Base-by-base conservation (phyloP, 257 asterid genomes). In the Fraxinus excelsior region DNA sequence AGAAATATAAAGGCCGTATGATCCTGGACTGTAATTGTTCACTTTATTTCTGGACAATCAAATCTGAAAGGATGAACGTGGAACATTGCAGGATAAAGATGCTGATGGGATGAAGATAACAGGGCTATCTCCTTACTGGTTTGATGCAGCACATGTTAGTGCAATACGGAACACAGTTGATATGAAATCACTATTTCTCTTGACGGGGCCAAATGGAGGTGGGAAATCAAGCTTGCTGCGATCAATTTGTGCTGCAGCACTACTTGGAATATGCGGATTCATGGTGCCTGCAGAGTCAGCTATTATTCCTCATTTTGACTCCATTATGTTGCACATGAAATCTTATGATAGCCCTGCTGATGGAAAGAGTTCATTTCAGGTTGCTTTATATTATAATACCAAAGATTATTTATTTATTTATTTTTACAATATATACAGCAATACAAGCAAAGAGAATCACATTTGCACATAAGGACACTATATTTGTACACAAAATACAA, bases 331-430 rank as follows among this genome's bases (percentile, higher is more conserved):
- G 74, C 99, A 95, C 85, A 91, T 93, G 97, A 95, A 93, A 88
- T 93, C 99, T 78, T 93, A 91, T 74, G 99, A 96, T 80, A 96
- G 99, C 82, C 99, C 98, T 49, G 93, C 89, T 3, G 99, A 95
- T 83, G 98, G 98, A 76, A 95, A 95, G 88, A 95, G 98, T 87
- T 95, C 99, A 10, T 95, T 95, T 87, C 99, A 95, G 96, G 99
- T 94, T 67, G 70, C 72, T 51, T 73, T 56, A 2, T 32, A 70
- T 21, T 0, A 21, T 32, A 13, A 40, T 28, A n/a, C 65, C 8
- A 29, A n/a, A 35, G 28, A 2, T 75, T 31, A 29, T 29, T 29
- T 76, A 37, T 32, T 31, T 31, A 3, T 31, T 3, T 31, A 0
- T 4, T 4, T 31, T 31, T 31, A 66, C 40, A 75, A 34, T 44